These are phyloP conservation scores for Domatiomyces globalis DNA, from an alignment of 2,329 filamentous ascomycete genomes.

Conservation along the genomic window DNA sequence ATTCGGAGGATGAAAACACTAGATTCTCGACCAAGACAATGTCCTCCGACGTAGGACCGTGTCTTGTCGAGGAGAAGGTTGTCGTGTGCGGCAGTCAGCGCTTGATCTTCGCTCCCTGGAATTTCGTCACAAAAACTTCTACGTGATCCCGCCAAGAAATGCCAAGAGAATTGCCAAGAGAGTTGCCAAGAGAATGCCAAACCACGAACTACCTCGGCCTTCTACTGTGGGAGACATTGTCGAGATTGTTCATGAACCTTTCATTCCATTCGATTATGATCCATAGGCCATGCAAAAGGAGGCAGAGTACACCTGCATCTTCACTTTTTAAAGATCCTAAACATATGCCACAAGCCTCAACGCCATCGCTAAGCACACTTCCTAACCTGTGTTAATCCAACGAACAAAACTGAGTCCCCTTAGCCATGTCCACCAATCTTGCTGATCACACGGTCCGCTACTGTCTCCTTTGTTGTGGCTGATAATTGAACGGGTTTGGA, in stretches of 20 bases:
- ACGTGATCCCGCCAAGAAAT: background rate
- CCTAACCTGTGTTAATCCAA: background rate
- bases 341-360: background rate
- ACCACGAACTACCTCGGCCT: background rate
- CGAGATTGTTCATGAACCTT: background rate
- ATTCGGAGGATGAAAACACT: slow-evolving; percentile 21
- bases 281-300: background rate
- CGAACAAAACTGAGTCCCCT: background rate
- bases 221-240: background rate
- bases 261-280: background rate
- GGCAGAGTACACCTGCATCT: background rate
- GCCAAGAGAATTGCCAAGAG: background rate
- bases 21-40: slow-evolving; percentile 15
- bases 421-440: background rate
- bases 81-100: background rate
- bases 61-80: slow-evolving; percentile 4
- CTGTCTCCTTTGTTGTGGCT: slow-evolving; percentile 9
- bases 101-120: background rate
- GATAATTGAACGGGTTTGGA: slow-evolving; percentile 56
- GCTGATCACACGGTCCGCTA: slow-evolving; percentile 1
- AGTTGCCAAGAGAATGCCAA: background rate
- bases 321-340: background rate
- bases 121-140: background rate
- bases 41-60: slow-evolving; percentile 13
- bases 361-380: slow-evolving; percentile 6